These are phyloP conservation scores for Phascolomyces articulosus DNA, from an alignment of 371 early-diverging fungal genomes.

Conservation along the genomic window DNA sequence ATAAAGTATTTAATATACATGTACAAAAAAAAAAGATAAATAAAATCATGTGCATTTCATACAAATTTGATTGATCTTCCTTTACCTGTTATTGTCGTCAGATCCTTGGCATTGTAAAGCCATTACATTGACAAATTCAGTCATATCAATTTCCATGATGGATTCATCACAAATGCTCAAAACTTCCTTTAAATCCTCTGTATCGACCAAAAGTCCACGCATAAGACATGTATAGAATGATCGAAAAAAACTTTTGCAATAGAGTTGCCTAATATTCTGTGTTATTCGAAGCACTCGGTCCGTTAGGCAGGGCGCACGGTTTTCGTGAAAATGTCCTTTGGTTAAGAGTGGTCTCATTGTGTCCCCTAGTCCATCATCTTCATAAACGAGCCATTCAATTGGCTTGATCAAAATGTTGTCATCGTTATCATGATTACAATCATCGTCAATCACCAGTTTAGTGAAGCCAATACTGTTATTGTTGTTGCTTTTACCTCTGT, in stretches of 20 bases:
- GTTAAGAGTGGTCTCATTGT: slow-evolving; percentile 33
- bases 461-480: too few species aligned
- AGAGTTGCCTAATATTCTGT: slow-evolving; percentile 41
- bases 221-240: slow-evolving; percentile 67
- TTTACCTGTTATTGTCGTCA: neutral
- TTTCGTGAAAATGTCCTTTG: slow-evolving; percentile 33
- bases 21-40: neutral
- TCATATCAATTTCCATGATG: slow-evolving; percentile 71
- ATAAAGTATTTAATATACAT: slow-evolving; percentile 17
- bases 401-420: slow-evolving; percentile 22
- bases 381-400: slow-evolving; percentile 36
- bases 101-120: slow-evolving; percentile 38
- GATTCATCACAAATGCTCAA: slow-evolving; percentile 63
- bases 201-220: slow-evolving; percentile 57
- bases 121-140: slow-evolving; percentile 69
- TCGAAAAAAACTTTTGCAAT: slow-evolving; percentile 63
- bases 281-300: slow-evolving; percentile 38
- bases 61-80: too few species aligned
- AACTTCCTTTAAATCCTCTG: slow-evolving; percentile 60
- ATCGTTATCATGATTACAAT: too few species aligned
- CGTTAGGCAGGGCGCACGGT: slow-evolving; percentile 21
- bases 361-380: slow-evolving; percentile 43
- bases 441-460: slow-evolving; percentile 1
- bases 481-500: neutral
- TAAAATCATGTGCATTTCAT: too few species aligned